phyloP scores from a whole-genome alignment of 2,329 filamentous ascomycete genomes.

The Aspergillus hiratsukae region DNA sequence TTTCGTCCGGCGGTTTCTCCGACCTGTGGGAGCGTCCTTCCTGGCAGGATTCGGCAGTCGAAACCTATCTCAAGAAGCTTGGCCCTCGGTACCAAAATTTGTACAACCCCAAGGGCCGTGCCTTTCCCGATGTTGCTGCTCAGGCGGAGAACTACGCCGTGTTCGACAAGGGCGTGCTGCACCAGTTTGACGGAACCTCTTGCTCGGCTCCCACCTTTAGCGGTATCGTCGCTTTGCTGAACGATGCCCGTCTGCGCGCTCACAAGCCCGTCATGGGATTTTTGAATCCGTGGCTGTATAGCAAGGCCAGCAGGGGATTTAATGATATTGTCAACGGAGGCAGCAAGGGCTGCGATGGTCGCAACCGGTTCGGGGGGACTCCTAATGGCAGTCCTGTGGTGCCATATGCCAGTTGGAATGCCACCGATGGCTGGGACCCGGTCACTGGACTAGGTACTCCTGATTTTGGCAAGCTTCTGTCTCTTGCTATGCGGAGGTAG shows the following conservation, averaged over 20 bases:
- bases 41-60: conserved; percentile 34
- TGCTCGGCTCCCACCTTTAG: conserved; percentile 57
- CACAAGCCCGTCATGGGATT: conserved; percentile 53
- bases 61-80: conserved; percentile 26
- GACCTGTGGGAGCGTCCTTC: conserved; percentile 33
- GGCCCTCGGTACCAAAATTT: conserved; percentile 23
- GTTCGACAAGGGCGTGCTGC: conserved; percentile 25
- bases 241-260: conserved; percentile 53
- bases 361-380: conserved; percentile 39
- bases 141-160: conserved; percentile 33
- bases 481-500: neutral
- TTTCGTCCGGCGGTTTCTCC: conserved; percentile 42
- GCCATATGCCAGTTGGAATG: conserved; percentile 48
- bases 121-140: conserved; percentile 40
- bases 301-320: conserved; percentile 36
- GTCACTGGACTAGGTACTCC: conserved; percentile 44
- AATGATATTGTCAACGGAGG: conserved; percentile 48
- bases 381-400: conserved; percentile 37
- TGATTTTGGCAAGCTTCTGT: conserved; percentile 23
- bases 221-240: conserved; percentile 57
- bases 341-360: conserved; percentile 45
- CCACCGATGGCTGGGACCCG: conserved; percentile 49
- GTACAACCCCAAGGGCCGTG: conserved; percentile 34
- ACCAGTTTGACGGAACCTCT: conserved; percentile 36
- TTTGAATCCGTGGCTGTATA: conserved; percentile 59